Percentiles rank a stretch among this genome's conserved stretches.
phyloP scores from a whole-genome alignment of 768 basidiomycete genomes.

The Lactarius akahatsu region DNA sequence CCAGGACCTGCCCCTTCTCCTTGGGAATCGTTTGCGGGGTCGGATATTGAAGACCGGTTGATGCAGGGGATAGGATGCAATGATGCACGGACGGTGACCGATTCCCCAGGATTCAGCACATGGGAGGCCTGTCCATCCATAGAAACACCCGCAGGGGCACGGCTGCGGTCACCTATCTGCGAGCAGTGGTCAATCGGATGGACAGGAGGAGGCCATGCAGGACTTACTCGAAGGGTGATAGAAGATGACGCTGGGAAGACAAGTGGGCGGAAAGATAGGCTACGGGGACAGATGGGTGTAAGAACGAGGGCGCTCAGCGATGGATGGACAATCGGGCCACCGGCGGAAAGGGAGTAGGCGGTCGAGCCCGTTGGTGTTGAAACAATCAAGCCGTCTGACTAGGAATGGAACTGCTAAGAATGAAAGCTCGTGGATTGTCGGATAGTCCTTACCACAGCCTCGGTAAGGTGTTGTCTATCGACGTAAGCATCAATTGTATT shows the following conservation, averaged over 20 bases:
- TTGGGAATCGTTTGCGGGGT: constrained; percentile 41
- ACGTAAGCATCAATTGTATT: constrained; percentile 94
- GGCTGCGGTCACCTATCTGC: constrained; percentile 81
- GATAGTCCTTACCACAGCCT: constrained; percentile 74
- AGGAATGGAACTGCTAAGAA: constrained; percentile 25
- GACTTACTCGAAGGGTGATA: constrained; percentile 67
- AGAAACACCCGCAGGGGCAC: constrained; percentile 85
- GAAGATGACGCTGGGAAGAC: constrained; percentile 83
- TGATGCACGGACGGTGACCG: constrained; percentile 80
- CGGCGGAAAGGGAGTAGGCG: constrained; percentile 92
- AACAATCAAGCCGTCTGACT: constrained; percentile 93
- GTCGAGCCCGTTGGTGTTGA: constrained; percentile 97
- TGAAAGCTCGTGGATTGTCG: constrained; percentile 18
- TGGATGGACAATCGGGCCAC: constrained; percentile 95
- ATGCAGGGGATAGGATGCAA: constrained; percentile 92
- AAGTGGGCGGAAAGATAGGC: constrained; percentile 87
- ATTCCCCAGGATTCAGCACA: constrained; percentile 79
- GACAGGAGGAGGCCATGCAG: neutral
- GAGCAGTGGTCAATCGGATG: neutral
- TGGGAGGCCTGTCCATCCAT: constrained; percentile 92
- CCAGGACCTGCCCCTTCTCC: constrained; percentile 72
- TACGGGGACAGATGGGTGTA: constrained; percentile 95
- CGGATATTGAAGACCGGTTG: constrained; percentile 76
- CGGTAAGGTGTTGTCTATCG: constrained; percentile 92
- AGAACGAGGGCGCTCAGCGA: constrained; percentile 86